Conservation (phyloP, 1,284 basidiomycete genomes). For the Uromyces viciae-fabae region DNA sequence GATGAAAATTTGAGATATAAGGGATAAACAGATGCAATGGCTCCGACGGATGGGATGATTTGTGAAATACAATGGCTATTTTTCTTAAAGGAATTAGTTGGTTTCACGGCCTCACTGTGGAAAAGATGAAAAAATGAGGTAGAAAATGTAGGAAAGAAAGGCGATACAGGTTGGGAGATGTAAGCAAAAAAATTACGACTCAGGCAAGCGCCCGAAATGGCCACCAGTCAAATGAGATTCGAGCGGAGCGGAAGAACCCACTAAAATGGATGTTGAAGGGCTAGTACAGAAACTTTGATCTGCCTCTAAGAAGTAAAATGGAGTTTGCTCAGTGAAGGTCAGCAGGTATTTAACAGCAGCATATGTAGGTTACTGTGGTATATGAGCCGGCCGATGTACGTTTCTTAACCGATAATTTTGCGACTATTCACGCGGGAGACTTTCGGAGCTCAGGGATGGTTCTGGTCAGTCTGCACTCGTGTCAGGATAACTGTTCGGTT, state of each 20-base stretch:
- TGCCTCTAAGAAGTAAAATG: slow-evolving; percentile 27
- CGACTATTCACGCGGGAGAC: slow-evolving; percentile 28
- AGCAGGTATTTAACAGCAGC: slow-evolving; percentile 24
- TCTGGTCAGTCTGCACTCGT: slow-evolving; percentile 24
- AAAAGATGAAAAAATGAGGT: background rate
- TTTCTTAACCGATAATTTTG: slow-evolving; percentile 18
- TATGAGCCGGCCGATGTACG: slow-evolving; percentile 7
- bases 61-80: background rate
- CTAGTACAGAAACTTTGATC: background rate
- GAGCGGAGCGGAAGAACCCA: background rate
- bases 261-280: slow-evolving; percentile 18
- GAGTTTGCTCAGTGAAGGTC: slow-evolving; percentile 35
- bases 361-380: too few relatives aligned
- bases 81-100: background rate
- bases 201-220: background rate
- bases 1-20: background rate
- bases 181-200: slow-evolving; percentile 1
- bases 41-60: background rate
- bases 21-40: background rate
- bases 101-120: background rate
- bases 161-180: background rate
- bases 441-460: slow-evolving; percentile 38
- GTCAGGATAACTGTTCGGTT: slow-evolving; percentile 28
- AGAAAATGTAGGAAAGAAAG: background rate
- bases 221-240: background rate